Percentiles rank a stretch among this genome's conserved stretches.
phyloP scores from a whole-genome alignment of 257 asterid genomes.

The Prunella vulgaris region DNA sequence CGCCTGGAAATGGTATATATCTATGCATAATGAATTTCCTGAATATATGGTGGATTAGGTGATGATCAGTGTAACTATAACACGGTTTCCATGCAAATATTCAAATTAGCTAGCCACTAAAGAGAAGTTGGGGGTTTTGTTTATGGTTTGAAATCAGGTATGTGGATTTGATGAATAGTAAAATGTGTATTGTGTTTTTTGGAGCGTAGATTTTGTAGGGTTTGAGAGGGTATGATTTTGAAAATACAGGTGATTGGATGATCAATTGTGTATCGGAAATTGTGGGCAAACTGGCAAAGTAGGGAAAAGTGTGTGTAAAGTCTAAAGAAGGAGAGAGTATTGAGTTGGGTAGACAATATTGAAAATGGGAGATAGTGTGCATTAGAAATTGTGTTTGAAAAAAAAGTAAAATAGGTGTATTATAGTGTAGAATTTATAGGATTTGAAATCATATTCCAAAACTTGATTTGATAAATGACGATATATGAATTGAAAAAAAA shows the following conservation, averaged over 20 bases:
- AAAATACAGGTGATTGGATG: not conserved
- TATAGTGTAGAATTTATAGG: not conserved
- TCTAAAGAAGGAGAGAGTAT: not conserved
- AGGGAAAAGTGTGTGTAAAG: not conserved
- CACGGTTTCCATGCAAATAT: not conserved
- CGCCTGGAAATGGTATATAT: constrained; percentile 39
- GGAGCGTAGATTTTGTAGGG: not conserved
- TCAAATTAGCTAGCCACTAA: not conserved
- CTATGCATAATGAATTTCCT: not conserved
- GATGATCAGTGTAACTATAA: not conserved
- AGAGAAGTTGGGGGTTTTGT: not conserved
- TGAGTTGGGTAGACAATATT: not conserved
- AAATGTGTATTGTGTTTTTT: not conserved
- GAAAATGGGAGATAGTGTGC: not conserved
- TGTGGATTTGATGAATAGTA: not conserved
- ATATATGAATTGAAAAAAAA: not conserved
- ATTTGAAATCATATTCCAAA: not conserved
- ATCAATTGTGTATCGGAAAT: not conserved
- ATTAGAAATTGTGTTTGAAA: not conserved
- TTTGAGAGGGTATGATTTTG: not conserved
- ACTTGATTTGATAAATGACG: not conserved
- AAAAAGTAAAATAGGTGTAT: not conserved
- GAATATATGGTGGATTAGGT: not conserved
- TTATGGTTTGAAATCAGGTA: not conserved
- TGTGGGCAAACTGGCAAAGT: no score